Evolutionary conservation across 1,284 basidiomycete genomes (phyloP).

Genomic region (Marasmius fiardii): DNA sequence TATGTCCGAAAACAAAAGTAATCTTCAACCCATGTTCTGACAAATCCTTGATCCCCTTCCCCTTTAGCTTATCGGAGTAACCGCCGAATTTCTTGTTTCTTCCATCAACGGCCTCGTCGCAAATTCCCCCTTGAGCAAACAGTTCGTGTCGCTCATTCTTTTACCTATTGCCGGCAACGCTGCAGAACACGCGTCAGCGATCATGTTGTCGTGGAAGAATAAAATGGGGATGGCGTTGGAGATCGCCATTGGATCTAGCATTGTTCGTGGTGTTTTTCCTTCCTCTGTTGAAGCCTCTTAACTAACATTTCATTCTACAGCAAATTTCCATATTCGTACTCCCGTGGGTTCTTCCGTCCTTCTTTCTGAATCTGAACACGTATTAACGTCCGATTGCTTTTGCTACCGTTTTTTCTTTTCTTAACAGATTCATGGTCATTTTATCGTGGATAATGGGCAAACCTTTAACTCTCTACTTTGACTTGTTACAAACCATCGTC

Average conservation of each 20-base stretch:
- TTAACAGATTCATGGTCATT: slow-evolving; percentile 3
- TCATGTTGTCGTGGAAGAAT: slow-evolving; percentile 2
- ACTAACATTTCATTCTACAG: not conserved
- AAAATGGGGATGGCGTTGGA: slow-evolving; percentile 5
- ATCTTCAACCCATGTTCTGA: too few relatives aligned
- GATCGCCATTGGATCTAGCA: slow-evolving; percentile 7
- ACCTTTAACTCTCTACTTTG: slow-evolving; percentile 5
- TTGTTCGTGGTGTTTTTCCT: not conserved
- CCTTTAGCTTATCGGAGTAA: slow-evolving; percentile 5
- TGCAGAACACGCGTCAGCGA: slow-evolving; percentile 5
- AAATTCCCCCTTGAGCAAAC: slow-evolving; percentile 2
- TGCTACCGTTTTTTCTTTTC: too few relatives aligned
- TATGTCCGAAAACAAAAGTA: too few relatives aligned
- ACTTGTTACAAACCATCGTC: slow-evolving; percentile 1
- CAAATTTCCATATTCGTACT: slow-evolving; percentile 8
- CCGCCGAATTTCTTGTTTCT: slow-evolving; percentile 7
- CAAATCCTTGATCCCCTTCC: not conserved
- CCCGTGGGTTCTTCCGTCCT: not conserved
- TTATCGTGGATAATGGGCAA: slow-evolving; percentile 5
- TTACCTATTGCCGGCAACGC: slow-evolving; percentile 7
- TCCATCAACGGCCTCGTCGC: slow-evolving; percentile 5
- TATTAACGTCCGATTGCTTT: not conserved
- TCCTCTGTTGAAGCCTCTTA: not conserved
- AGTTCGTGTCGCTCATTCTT: slow-evolving; percentile 7
- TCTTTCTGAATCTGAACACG: too few relatives aligned